These are phyloP conservation scores for Sclerotinia trifoliorum DNA, from an alignment of 2,329 filamentous ascomycete genomes.

Conservation along the genomic window DNA sequence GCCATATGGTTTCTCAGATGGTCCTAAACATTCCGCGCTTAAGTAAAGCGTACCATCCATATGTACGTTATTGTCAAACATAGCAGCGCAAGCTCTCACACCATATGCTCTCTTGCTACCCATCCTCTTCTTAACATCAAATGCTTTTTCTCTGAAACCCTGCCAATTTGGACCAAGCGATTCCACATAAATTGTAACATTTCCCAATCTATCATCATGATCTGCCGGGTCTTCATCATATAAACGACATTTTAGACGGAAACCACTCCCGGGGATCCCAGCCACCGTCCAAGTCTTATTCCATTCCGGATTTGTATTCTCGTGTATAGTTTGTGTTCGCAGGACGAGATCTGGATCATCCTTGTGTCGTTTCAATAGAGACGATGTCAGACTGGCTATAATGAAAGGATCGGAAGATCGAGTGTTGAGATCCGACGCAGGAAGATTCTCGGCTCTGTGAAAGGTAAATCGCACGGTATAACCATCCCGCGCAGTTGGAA, in stretches of 20 bases:
- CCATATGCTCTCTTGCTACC: slow-evolving; percentile 86
- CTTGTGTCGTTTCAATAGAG: slow-evolving; percentile 74
- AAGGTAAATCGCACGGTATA: slow-evolving; percentile 86
- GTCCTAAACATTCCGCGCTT: slow-evolving; percentile 75
- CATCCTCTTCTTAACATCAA: slow-evolving; percentile 75
- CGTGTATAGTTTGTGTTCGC: slow-evolving; percentile 73
- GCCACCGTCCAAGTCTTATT: slow-evolving; percentile 83
- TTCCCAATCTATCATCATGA: slow-evolving; percentile 83
- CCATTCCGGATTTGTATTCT: slow-evolving; percentile 74
- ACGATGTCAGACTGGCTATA: slow-evolving; percentile 66
- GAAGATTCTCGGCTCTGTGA: slow-evolving; percentile 76
- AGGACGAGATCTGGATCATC: slow-evolving; percentile 75
- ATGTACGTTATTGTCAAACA: slow-evolving; percentile 59
- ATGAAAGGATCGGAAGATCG: slow-evolving; percentile 83
- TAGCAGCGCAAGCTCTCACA: slow-evolving; percentile 64
- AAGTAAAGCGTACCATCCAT: slow-evolving; percentile 70
- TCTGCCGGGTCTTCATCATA: slow-evolving; percentile 90
- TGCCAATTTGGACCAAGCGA: slow-evolving; percentile 63
- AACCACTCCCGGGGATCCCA: slow-evolving; percentile 78
- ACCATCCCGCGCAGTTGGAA: slow-evolving; percentile 71
- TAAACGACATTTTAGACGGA: slow-evolving; percentile 78
- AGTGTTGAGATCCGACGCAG: slow-evolving; percentile 74
- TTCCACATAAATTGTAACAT: slow-evolving; percentile 69
- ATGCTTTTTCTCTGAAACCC: slow-evolving; percentile 63
- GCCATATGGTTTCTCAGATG: slow-evolving; percentile 65